Base-by-base conservation (phyloP, 345 rosid genomes). In the Cardiospermum halicacabum region DNA sequence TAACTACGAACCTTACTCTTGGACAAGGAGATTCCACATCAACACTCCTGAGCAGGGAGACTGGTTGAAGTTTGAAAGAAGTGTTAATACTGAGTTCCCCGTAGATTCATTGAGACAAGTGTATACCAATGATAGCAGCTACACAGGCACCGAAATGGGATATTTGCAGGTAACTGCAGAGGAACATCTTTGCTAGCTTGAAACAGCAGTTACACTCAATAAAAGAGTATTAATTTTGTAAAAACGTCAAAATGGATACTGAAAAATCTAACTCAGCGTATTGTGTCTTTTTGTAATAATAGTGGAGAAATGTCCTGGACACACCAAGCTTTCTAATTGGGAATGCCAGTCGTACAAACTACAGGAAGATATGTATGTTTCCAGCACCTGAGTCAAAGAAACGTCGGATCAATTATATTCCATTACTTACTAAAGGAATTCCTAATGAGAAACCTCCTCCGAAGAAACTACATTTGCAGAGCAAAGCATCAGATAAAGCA, bases 111-210 rank as follows among this genome's bases (percentile, higher is more conserved):
- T 47, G 49, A 64, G 65, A 34, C 56, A 65, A 45, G 42, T 32
- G 40, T 57, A 43, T 43, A 13, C 2, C 37, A 65, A 39, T 21
- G 27, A 39, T 53, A 58, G 68, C 66, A 62, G 71, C 34, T 66
- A 64, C n/a, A 18, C 11, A 1, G 65, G 37, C 39, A 34, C 51
- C 28, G 60, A 69, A 58, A 11, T 3, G 10, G 1, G 2, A 49
- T 21, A 65, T 56, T n/a, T 31, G 19, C 50, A 53, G 72, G 78
- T 78, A 72, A 32, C 30, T 45, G 40, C 9, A 25, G 19, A 28
- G 39, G 32, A 49, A 31, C 22, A 49, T 54, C 18, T 61, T 21
- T 31, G 56, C 50, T 0, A 16, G 28, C 19, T 18, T n/a, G 30
- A 19, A 39, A 39, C 11, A 7, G 18, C 47, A 54, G 5, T 53